These are phyloP conservation scores for Brassica nigra DNA, from an alignment of 345 rosid genomes.

Conservation along the genomic window DNA sequence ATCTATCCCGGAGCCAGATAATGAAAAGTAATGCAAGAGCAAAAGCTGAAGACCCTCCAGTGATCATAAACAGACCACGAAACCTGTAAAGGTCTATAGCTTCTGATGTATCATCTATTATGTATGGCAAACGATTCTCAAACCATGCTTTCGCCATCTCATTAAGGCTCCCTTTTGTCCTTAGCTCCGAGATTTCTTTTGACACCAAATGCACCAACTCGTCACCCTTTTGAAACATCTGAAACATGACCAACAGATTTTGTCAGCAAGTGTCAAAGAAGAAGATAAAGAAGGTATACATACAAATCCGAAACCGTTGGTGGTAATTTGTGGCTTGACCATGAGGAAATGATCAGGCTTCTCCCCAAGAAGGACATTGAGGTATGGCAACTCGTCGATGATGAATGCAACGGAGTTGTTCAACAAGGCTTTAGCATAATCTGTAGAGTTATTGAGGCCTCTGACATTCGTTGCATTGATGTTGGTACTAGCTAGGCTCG, in stretches of 20 bases:
- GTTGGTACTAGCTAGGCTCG: neutral
- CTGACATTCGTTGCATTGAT: slow-evolving; percentile 16
- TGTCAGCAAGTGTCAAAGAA: neutral
- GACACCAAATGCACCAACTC: slow-evolving; percentile 22
- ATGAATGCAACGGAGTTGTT: slow-evolving; percentile 36
- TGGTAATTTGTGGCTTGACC: slow-evolving; percentile 40
- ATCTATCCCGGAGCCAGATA: slow-evolving; percentile 4
- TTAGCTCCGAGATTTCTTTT: slow-evolving; percentile 6
- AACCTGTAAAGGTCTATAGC: slow-evolving; percentile 26
- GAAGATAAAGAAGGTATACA: slow-evolving; percentile 1
- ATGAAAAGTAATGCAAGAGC: slow-evolving; percentile 11
- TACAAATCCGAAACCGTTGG: slow-evolving; percentile 46
- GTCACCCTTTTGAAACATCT: slow-evolving; percentile 31
- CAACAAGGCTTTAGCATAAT: slow-evolving; percentile 38
- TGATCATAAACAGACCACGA: slow-evolving; percentile 41
- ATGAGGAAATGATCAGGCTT: slow-evolving; percentile 38
- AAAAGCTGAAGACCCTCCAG: slow-evolving; percentile 1
- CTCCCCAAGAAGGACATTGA: slow-evolving; percentile 43
- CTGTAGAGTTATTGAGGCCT: slow-evolving; percentile 10
- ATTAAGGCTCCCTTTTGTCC: slow-evolving; percentile 4
- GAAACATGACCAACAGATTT: neutral
- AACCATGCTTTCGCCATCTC: slow-evolving; percentile 29
- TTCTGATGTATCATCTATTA: slow-evolving; percentile 25
- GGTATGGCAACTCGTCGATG: slow-evolving; percentile 51
- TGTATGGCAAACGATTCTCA: neutral